Base-by-base conservation (phyloP, 1,139 yeast species). In the Nematodospora anomalae region DNA sequence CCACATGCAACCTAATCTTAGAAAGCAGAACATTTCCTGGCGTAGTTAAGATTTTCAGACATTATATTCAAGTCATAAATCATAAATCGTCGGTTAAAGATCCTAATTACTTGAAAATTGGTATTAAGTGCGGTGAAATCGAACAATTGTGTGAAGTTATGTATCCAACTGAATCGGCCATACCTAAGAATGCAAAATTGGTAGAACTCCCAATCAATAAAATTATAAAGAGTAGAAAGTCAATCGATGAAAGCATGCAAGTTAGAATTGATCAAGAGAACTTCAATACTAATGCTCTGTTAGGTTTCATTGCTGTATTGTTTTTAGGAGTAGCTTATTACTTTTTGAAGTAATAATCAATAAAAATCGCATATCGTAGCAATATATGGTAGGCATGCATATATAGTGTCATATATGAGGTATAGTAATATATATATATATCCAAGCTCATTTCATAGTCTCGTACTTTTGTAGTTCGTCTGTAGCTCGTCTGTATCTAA, bases 51-150 rank as follows among this genome's bases (percentile, higher is more conserved):
- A 76, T 90, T 30, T 94, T 94, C 71, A 76, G 82, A 51, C 66
- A 77, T 21, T 88, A 87, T 58, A 67, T 85, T 35, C 80, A 84
- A 53, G 71, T 69, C 36, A 89, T 94, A 52, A 95, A 92, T 60
- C 83, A 80, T 46, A 80, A 81, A 58, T 78, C 92, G 37, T 72
- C 78, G 6, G 94, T 90, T 24, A 67, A 72, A 28, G 97, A 92
- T 64, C 95, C 96, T 47, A 85, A 86, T 64, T 94, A 87, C 63
- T 71, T 92, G 57, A 76, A 80, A 45, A 77, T 94, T 45, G 95
- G 94, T 46, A 78, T 88, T 46, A 77, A 79, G 48, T 85, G 96
- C 58, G 96, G 95, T 35, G 86, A 85, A 60, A 77, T 89, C 48
- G 95, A 87, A 54, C 94, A 84, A 62, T 83, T 79, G 58, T 82